Base-by-base conservation (phyloP, 768 basidiomycete genomes). In the Agrocybe praecox region DNA sequence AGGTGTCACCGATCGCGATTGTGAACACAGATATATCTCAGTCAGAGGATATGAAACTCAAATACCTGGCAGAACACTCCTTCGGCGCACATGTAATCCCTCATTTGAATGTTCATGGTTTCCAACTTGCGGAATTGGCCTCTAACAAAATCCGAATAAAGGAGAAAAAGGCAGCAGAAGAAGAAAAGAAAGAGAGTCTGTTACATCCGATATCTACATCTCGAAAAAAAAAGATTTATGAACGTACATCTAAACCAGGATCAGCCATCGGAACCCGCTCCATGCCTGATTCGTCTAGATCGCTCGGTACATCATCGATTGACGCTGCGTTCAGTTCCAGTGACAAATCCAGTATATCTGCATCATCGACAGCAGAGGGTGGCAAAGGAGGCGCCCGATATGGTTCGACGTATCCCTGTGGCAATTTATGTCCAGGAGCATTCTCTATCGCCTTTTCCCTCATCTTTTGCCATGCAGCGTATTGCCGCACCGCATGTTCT, bases 191-290 rank as follows among this genome's bases (percentile, higher is more conserved):
- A 49, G 22, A 52, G 45, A 45, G 36, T 24, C 19, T 44, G 53
- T 52, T 46, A 59, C 49, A 53, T 51, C 55, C 32, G 46, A 53
- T 57, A 61, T 49, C 45, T 49, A 36, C 52, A 53, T 42, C 51
- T 33, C 45, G 33, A 52, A 19, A 59, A 61, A 49, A 43, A 46
- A 45, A 55, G 45, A 47, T 56, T 61, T 53, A 65, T 63, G 62
- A 52, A 84, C 90, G 79, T 75, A 90, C 90, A 72, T 91, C 89
- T 65, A 92, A 72, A 43, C 90, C 94, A 57, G 94, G 93, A 75
- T 96, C 94, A 45, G 94, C 94, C 83, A 92, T 90, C 29, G 94
- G 94, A 23, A 96, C 92, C 58, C 91, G 78, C 69, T 96, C 94
- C 52, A 96, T 82, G 36, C 91, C 92, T 57, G 81, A 83, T 66